phyloP scores from a whole-genome alignment of 2,329 filamentous ascomycete species.

The Decorospora gaudefroyi region DNA sequence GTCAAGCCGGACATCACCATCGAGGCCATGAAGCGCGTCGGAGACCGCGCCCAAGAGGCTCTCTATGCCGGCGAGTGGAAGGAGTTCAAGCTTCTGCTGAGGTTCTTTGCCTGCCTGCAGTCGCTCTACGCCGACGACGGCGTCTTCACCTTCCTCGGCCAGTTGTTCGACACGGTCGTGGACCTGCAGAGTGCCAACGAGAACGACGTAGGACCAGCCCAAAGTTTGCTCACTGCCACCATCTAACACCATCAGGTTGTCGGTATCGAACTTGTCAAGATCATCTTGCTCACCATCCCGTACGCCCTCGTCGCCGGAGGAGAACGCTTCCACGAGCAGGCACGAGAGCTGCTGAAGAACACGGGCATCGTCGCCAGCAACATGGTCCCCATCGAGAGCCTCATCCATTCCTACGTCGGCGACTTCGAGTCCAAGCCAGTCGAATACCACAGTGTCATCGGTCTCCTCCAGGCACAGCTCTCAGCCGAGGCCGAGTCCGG shows the following conservation, averaged over 20 bases:
- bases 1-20: constrained; percentile 74
- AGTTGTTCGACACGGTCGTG: constrained; percentile 88
- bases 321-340: constrained; percentile 62
- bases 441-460: constrained; percentile 71
- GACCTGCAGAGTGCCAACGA: constrained; percentile 91
- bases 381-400: constrained; percentile 77
- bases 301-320: constrained; percentile 66
- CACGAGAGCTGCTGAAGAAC: constrained; percentile 81
- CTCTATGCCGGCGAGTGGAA: constrained; percentile 80
- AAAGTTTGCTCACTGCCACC: not conserved
- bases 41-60: constrained; percentile 65
- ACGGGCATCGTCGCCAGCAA: constrained; percentile 93
- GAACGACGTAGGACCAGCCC: constrained; percentile 73
- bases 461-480: constrained; percentile 82
- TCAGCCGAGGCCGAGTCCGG: constrained; percentile 72
- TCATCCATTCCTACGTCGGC: constrained; percentile 81
- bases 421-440: constrained; percentile 66
- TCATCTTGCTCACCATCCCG: constrained; percentile 91
- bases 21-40: constrained; percentile 69
- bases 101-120: constrained; percentile 87
- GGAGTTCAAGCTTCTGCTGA: constrained; percentile 85
- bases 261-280: constrained; percentile 87
- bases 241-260: constrained; percentile 53
- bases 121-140: constrained; percentile 80
- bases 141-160: constrained; percentile 80